Evolutionary conservation across 805 yeast species (phyloP).

Genomic region (Lachancea waltii): DNA sequence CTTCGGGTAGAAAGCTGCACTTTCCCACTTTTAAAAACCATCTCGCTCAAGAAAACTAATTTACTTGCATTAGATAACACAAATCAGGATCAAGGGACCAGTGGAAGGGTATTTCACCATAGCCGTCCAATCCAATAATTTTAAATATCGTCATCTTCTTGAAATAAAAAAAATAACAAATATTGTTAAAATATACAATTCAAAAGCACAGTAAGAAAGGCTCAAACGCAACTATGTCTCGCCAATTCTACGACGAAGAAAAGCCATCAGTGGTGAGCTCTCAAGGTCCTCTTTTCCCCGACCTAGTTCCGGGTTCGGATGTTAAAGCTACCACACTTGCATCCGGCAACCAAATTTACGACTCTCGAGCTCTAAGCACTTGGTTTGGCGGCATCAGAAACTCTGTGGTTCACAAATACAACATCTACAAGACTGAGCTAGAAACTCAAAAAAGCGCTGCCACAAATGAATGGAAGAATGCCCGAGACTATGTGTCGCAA

Average conservation of each 20-base stretch:
- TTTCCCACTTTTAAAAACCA: neutral
- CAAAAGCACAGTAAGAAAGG: too few relatives aligned
- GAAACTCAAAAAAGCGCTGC: slow-evolving; percentile 17
- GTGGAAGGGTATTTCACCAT: too few relatives aligned
- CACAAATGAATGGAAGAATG: slow-evolving; percentile 11
- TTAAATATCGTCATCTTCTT: too few relatives aligned
- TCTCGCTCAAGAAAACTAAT: too few relatives aligned
- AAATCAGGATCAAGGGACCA: too few relatives aligned
- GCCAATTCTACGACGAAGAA: slow-evolving; percentile 4
- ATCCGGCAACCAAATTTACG: slow-evolving; percentile 17
- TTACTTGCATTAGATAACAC: too few relatives aligned
- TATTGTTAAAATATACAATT: neutral
- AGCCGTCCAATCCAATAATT: too few relatives aligned
- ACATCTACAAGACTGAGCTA: slow-evolving; percentile 15
- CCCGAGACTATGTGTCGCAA: slow-evolving; percentile 13
- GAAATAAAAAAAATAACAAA: neutral
- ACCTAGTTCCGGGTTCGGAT: slow-evolving; percentile 5
- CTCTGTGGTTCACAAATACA: slow-evolving; percentile 9
- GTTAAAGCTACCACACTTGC: slow-evolving; percentile 9
- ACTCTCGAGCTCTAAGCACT: slow-evolving; percentile 10
- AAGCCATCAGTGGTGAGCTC: neutral
- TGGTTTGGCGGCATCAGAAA: slow-evolving; percentile 13
- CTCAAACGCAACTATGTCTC: slow-evolving; percentile 5
- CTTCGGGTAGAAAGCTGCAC: slow-evolving; percentile 13
- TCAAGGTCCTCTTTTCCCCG: slow-evolving; percentile 11